Conservation (phyloP, 306 rosid species). For the Echinosophora koreensis region DNA sequence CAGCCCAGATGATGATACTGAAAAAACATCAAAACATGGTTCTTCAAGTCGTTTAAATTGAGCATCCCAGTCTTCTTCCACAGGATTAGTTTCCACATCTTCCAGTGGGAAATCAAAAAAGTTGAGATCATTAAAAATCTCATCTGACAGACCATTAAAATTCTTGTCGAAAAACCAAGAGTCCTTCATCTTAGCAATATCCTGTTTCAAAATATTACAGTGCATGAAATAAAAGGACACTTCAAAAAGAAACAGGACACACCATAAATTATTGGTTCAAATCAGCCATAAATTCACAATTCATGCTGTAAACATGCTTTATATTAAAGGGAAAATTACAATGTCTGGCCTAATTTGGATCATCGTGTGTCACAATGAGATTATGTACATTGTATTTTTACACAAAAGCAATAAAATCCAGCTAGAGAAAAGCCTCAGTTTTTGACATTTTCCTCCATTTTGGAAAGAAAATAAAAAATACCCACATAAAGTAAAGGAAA, state of each 20-base stretch:
- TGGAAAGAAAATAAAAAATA: neutral
- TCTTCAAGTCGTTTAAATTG: conserved; percentile 62
- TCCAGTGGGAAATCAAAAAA: conserved; percentile 78
- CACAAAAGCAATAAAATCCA: conserved; percentile 38
- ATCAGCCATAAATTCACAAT: conserved; percentile 20
- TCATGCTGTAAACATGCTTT: conserved; percentile 27
- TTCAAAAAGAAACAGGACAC: conserved; percentile 25
- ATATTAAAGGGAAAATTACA: conserved; percentile 28
- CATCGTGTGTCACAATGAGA: neutral
- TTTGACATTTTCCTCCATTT: conserved; percentile 21
- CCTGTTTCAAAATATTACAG: conserved; percentile 54
- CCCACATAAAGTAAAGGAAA: conserved; percentile 23
- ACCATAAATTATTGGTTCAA: conserved; percentile 9
- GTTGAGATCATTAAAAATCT: conserved; percentile 56
- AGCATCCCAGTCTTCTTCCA: conserved; percentile 69
- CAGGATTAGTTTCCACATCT: conserved; percentile 63
- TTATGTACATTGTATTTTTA: neutral
- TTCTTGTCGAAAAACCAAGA: conserved; percentile 64
- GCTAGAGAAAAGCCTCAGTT: neutral
- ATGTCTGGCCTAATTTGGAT: conserved; percentile 22
- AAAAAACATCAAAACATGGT: conserved; percentile 58
- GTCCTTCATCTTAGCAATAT: conserved; percentile 58
- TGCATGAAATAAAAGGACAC: neutral
- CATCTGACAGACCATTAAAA: conserved; percentile 61
- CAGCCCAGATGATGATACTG: conserved; percentile 48